Base-by-base conservation (phyloP, 495 filamentous ascomycete species). In the Cercophora newfieldiana region DNA sequence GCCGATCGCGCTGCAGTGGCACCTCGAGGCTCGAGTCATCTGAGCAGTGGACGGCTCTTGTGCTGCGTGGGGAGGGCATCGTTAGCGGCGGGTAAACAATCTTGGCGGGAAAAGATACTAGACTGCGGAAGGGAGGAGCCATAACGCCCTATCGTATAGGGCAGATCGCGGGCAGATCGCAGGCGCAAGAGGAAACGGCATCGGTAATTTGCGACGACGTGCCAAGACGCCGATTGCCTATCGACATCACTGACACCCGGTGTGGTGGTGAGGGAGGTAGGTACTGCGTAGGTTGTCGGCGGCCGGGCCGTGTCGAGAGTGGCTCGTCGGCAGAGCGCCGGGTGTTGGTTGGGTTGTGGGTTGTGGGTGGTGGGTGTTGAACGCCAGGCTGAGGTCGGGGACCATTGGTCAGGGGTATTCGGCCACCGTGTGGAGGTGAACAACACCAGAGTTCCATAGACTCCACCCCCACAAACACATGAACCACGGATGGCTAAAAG, bases 141-240 rank as follows among this genome's bases (percentile, higher is more conserved):
- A 44, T 44, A 44, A 44, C 18, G 18, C 4, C n/a, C 37, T 14
- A 44, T 44, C 37, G 37, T 44, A 44, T 44, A 44, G 37, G 18
- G 37, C 12, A 44, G 37, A 44, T 44, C 37, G 3, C 37, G 10
- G 37, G 3, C n/a, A n/a, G n/a, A n/a, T n/a, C 37, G 37, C 37
- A 44, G 18, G 12, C 10, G 37, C 10, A 14, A 44, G 48, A 24
- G 3, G 29, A 56, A 33, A 25, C 31, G 48, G 30, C 22, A 24
- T 72, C 72, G 72, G 72, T 74, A 72, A 74, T 74, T 74, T 74
- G 69, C 54, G 16, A 26, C 19, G 22, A 31, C 14, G 30, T 62
- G 72, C 70, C 68, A 74, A 74, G 72, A 64, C 64, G 72, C 72
- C 72, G 72, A 63, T 26, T 58, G 68, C 26, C 28, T 51, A 68